A percentile compares a stretch with the other conserved stretches of the same genome.
Conservation (phyloP, 495 filamentous ascomycete genomes). For the Trichocladium uniseriatum region DNA sequence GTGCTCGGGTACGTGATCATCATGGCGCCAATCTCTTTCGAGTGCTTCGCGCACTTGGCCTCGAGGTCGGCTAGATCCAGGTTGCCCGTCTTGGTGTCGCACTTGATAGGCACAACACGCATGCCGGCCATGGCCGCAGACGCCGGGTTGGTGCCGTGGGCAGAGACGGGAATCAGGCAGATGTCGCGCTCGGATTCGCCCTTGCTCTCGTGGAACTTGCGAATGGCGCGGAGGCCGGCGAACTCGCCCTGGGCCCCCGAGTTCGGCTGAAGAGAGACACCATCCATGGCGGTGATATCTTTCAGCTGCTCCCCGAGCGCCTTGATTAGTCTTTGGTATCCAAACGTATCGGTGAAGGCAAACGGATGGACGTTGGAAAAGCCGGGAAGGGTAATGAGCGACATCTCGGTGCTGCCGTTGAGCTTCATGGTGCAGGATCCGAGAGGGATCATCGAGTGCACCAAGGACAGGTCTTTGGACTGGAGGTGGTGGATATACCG, state of each 20-base stretch:
- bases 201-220: slow-evolving; percentile 68
- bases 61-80: slow-evolving; percentile 81
- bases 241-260: slow-evolving; percentile 97
- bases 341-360: slow-evolving; percentile 51
- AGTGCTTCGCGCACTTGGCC: slow-evolving; percentile 79
- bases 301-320: slow-evolving; percentile 69
- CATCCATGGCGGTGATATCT: slow-evolving; percentile 83
- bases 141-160: slow-evolving; percentile 95
- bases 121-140: slow-evolving; percentile 97
- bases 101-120: slow-evolving; percentile 91
- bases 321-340: slow-evolving; percentile 60
- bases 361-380: slow-evolving; percentile 83
- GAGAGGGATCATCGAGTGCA: slow-evolving; percentile 98
- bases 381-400: slow-evolving; percentile 75
- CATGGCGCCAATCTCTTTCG: slow-evolving; percentile 80
- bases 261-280: slow-evolving; percentile 88
- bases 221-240: slow-evolving; percentile 84
- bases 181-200: slow-evolving; percentile 67
- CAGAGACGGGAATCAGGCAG: slow-evolving; percentile 92
- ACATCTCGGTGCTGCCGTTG: slow-evolving; percentile 84
- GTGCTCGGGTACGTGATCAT: slow-evolving; percentile 99
- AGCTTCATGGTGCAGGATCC: slow-evolving; percentile 99
- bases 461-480: slow-evolving; percentile 89
- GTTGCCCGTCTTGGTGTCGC: slow-evolving; percentile 79
- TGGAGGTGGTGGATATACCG: slow-evolving; percentile 92